Conservation (phyloP, 306 rosid genomes). For the Cucurbita argyrosperma region DNA sequence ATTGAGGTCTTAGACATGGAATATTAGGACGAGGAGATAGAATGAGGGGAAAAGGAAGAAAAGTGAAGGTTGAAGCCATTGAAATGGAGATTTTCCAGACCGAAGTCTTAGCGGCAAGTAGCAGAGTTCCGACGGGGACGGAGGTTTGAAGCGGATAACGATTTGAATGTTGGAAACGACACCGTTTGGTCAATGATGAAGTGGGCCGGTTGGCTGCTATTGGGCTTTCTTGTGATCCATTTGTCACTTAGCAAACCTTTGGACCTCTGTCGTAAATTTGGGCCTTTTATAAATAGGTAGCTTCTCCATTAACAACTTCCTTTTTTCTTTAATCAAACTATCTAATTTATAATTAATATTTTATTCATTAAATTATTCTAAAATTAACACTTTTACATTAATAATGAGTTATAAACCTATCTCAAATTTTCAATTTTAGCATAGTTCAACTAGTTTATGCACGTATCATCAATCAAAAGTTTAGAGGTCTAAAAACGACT, state of each 20-base stretch:
- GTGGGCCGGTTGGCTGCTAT: neutral
- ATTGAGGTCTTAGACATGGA: constrained; percentile 16
- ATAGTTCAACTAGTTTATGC: no score
- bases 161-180: neutral
- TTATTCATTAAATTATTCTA: no score
- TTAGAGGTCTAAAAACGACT: no score
- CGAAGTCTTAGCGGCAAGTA: neutral
- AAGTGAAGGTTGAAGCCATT: constrained; percentile 57
- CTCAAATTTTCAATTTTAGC: no score
- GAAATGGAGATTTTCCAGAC: neutral
- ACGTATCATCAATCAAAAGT: no score
- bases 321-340: no score
- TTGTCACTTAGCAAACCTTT: neutral
- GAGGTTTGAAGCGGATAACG: constrained; percentile 2
- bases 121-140: neutral
- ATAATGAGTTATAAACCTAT: no score
- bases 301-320: no score
- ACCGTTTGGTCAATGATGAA: neutral
- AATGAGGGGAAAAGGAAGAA: constrained; percentile 28
- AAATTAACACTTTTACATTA: no score
- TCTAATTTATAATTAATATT: no score
- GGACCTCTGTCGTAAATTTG: no score
- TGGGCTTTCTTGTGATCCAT: neutral
- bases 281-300: neutral
- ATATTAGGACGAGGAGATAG: constrained; percentile 19